Percentiles rank a stretch among this genome's conserved stretches.
Conservation (phyloP, 768 basidiomycete genomes). For the Phylloporus scabripes region DNA sequence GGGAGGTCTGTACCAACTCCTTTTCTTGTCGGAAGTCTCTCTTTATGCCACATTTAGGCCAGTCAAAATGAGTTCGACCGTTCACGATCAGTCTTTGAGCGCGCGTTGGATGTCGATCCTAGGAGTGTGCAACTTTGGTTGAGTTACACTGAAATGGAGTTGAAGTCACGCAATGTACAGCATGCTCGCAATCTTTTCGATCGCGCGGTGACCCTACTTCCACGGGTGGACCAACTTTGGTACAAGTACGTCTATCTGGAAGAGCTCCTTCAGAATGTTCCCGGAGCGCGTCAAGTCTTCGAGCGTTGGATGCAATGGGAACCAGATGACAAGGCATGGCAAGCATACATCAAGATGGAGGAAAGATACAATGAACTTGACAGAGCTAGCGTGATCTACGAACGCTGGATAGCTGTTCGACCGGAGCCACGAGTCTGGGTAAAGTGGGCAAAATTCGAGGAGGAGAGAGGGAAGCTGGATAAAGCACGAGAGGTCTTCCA, state of each 20-base stretch:
- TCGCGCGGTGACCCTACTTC: slow-evolving; percentile 92
- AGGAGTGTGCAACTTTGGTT: slow-evolving; percentile 90
- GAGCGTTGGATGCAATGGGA: slow-evolving; percentile 99
- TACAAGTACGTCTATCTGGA: slow-evolving; percentile 99
- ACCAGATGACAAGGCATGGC: slow-evolving; percentile 99
- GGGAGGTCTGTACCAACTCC: slow-evolving; percentile 53
- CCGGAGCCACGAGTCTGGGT: slow-evolving; percentile 80
- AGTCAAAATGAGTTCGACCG: slow-evolving; percentile 95
- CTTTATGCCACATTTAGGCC: slow-evolving; percentile 44
- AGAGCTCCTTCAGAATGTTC: slow-evolving; percentile 91
- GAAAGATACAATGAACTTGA: slow-evolving; percentile 89
- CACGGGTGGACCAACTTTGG: slow-evolving; percentile 96
- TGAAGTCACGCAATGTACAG: slow-evolving; percentile 96
- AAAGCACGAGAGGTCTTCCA: slow-evolving; percentile 85
- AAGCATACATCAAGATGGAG: slow-evolving; percentile 98
- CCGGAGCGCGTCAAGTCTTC: slow-evolving; percentile 95
- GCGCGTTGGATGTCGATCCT: slow-evolving; percentile 93
- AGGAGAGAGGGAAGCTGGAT: slow-evolving; percentile 59
- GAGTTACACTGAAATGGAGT: slow-evolving; percentile 93
- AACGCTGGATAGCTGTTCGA: slow-evolving; percentile 75
- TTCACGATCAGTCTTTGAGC: slow-evolving; percentile 92
- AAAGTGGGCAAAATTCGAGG: slow-evolving; percentile 86
- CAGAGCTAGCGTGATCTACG: slow-evolving; percentile 88
- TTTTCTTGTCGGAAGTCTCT: neutral
- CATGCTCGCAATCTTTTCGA: slow-evolving; percentile 97